A percentile compares a stretch with the other conserved stretches of the same genome.
These are phyloP conservation scores for Oryza longistaminata DNA, from an alignment of 176 grass and related monocot species.

Conservation along the genomic window DNA sequence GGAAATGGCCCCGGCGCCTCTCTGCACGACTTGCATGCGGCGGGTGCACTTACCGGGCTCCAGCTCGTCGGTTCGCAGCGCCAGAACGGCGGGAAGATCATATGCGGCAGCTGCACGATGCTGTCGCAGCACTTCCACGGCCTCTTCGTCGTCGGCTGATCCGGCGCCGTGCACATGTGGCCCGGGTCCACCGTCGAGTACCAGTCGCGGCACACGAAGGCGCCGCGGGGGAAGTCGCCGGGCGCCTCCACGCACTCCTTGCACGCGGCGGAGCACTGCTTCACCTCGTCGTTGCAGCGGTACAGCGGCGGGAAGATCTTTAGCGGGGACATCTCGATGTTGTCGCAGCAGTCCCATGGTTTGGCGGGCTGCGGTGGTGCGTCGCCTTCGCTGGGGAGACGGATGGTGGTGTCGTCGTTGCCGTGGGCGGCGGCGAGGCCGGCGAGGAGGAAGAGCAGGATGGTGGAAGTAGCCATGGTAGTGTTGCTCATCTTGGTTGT, in stretches of 20 bases:
- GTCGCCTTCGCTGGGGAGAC: not conserved
- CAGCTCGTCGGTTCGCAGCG: too few relatives aligned
- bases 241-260: not conserved
- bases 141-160: not conserved
- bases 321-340: not conserved
- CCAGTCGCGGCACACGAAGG: not conserved
- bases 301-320: not conserved
- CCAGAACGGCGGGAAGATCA: too few relatives aligned
- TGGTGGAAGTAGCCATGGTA: not conserved
- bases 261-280: constrained; percentile 7
- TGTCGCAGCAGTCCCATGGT: constrained; percentile 14
- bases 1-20: too few relatives aligned
- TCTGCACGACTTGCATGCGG: too few relatives aligned
- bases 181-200: not conserved
- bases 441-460: not conserved
- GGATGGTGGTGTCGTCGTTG: not conserved
- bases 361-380: not conserved
- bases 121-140: not conserved
- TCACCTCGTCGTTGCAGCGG: not conserved
- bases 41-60: too few relatives aligned
- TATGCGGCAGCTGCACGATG: not conserved
- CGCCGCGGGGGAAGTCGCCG: not conserved
- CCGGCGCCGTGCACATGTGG: not conserved
- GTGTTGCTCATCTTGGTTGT: too few relatives aligned
- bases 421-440: not conserved